Percentiles rank a stretch among this genome's conserved stretches.
phyloP scores from a whole-genome alignment of 768 basidiomycete genomes.

The Suillus spraguei region DNA sequence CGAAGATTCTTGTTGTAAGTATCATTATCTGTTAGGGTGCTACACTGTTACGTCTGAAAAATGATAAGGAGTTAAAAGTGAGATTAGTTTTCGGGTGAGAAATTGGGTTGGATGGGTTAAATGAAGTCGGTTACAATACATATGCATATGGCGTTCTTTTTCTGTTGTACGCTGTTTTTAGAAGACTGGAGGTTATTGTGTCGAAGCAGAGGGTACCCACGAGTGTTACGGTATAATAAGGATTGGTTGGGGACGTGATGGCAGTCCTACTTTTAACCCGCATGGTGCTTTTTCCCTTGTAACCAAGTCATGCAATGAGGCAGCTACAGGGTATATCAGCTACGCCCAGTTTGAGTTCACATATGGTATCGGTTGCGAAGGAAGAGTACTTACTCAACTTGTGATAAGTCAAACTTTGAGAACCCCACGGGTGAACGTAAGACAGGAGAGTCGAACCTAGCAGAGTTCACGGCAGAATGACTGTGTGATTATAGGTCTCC shows the following conservation, averaged over 20 bases:
- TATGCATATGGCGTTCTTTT: neutral
- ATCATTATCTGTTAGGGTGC: neutral
- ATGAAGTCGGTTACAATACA: slow-evolving; percentile 12
- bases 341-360: neutral
- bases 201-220: slow-evolving; percentile 13
- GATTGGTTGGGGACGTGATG: neutral
- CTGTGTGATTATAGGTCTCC: slow-evolving; percentile 1
- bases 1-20: neutral
- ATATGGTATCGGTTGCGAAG: slow-evolving; percentile 5
- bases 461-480: neutral
- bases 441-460: too few relatives aligned
- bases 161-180: slow-evolving; percentile 7
- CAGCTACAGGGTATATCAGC: neutral
- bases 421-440: too few relatives aligned
- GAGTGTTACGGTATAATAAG: slow-evolving; percentile 7
- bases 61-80: slow-evolving; percentile 15
- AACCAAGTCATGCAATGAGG: slow-evolving; percentile 2
- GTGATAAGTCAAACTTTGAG: neutral
- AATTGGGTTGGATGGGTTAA: neutral
- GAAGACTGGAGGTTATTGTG: slow-evolving; percentile 5
- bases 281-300: neutral
- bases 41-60: slow-evolving; percentile 9
- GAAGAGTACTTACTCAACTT: neutral
- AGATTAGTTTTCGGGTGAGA: neutral
- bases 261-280: neutral